Evolutionary conservation across 345 rosid species (phyloP), one percentile per base, ranked within the genome.

Genomic region (Populus euphratica): DNA sequence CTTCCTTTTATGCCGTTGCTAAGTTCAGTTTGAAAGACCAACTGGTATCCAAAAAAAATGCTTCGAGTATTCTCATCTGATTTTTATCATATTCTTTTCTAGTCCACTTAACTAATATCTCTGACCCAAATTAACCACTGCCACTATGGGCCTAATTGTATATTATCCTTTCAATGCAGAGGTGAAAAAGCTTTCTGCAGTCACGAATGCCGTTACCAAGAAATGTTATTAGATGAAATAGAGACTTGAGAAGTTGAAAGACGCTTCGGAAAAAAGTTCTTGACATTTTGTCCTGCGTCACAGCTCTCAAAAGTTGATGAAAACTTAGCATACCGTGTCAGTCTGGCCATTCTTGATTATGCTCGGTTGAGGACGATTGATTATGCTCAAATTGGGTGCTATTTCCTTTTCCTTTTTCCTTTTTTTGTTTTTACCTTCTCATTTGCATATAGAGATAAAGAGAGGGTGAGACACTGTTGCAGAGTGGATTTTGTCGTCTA

Each of bases 161-260:
- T 3, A 25, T 33, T 41, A 23, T 8, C 73, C 29, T 36, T 77
- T 23, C 62, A 38, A 12, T 66, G 82, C 93, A 94, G 98, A 82
- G 99, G 99, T 23, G 98, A 93, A 41, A 88, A 90, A 68, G 94
- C 95, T 2, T 95, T 93, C 79, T 91, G 99, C 84, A 91, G 93
- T 76, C 81, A 76, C 16, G 92, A 91, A 82, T 95, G 99, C 85
- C 83, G 97, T 64, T 84, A 83, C 86, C 87, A 87, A 69, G 92
- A 94, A 85, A 91, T 93, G 89, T 77, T 90, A 61, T 77, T 83
- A 33, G 96, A 94, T 80, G 90, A 83, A 44, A 23, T 62, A 12
- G 75, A 79, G 74, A 62, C 31, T 49, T 69, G 71, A 79, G 64
- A 36, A 36, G 47, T 68, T n/a, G 23, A 31, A 16, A 12, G 31